Conservation (phyloP, 352 stramenopile genomes). For the Blastocystis sp. region DNA sequence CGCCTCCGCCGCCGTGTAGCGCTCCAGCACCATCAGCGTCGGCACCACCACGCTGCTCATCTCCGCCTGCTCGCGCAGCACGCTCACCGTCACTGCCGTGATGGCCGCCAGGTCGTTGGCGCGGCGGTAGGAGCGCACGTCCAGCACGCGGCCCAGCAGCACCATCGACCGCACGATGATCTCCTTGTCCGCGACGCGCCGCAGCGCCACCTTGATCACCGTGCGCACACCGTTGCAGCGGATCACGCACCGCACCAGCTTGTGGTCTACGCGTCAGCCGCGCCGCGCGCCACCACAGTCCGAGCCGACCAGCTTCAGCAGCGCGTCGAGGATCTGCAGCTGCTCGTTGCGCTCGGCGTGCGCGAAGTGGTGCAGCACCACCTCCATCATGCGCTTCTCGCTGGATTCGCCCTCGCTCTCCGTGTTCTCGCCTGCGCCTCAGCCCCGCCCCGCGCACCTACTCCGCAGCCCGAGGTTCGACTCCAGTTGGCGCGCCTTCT, state of each 20-base stretch:
- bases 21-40: constrained; percentile 18
- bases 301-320: constrained; percentile 3
- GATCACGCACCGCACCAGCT: background rate
- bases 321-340: constrained; percentile 9
- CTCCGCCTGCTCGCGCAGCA: background rate
- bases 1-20: background rate
- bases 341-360: constrained; percentile 31
- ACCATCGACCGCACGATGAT: constrained; percentile 5
- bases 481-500: background rate
- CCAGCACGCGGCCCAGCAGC: background rate
- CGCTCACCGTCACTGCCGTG: background rate
- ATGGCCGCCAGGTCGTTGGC: constrained; percentile 11
- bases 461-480: constrained; percentile 26
- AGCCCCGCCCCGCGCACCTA: background rate
- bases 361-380: background rate
- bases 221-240: background rate
- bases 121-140: background rate
- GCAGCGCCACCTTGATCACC: constrained; percentile 25
- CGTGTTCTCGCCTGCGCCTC: background rate
- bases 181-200: constrained; percentile 7
- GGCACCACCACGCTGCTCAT: background rate
- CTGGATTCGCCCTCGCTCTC: constrained; percentile 1
- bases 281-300: background rate
- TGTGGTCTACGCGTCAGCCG: constrained; percentile 8
- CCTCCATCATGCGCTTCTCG: constrained; percentile 11